A percentile compares a stretch with the other conserved stretches of the same genome.
These are phyloP conservation scores for Euclidium syriacum DNA, from an alignment of 345 rosid genomes.

Conservation along the genomic window DNA sequence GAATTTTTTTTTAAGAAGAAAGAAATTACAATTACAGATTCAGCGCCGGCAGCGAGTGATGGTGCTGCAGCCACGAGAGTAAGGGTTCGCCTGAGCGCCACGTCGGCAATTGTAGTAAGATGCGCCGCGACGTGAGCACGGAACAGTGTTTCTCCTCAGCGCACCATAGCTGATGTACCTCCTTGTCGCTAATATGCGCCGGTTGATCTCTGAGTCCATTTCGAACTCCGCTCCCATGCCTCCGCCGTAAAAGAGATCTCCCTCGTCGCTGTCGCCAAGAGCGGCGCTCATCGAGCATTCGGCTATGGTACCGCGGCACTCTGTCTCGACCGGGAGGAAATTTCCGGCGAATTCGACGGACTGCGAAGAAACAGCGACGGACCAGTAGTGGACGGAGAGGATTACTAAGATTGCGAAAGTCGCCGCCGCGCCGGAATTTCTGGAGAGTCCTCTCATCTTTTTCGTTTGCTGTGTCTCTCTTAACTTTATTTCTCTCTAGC, in stretches of 20 bases:
- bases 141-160: constrained; percentile 68
- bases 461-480: background rate
- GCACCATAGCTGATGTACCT: constrained; percentile 91
- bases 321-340: constrained; percentile 40
- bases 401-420: constrained; percentile 32
- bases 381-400: constrained; percentile 39
- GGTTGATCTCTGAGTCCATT: constrained; percentile 67
- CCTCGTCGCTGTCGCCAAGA: background rate
- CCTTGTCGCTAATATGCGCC: constrained; percentile 66
- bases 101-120: constrained; percentile 81
- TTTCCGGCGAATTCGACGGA: constrained; percentile 33
- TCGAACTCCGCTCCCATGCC: constrained; percentile 46
- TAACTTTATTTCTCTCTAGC: background rate
- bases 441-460: constrained; percentile 21
- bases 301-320: constrained; percentile 60
- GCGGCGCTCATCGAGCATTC: constrained; percentile 44
- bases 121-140: constrained; percentile 87
- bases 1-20: constrained; percentile 2
- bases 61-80: constrained; percentile 70
- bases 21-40: background rate
- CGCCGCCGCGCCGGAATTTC: constrained; percentile 20
- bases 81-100: constrained; percentile 80
- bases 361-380: constrained; percentile 25
- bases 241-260: constrained; percentile 29
- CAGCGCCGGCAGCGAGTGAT: constrained; percentile 78